phyloP scores from a whole-genome alignment of 1,284 basidiomycete species.

The Leccinum discolor region DNA sequence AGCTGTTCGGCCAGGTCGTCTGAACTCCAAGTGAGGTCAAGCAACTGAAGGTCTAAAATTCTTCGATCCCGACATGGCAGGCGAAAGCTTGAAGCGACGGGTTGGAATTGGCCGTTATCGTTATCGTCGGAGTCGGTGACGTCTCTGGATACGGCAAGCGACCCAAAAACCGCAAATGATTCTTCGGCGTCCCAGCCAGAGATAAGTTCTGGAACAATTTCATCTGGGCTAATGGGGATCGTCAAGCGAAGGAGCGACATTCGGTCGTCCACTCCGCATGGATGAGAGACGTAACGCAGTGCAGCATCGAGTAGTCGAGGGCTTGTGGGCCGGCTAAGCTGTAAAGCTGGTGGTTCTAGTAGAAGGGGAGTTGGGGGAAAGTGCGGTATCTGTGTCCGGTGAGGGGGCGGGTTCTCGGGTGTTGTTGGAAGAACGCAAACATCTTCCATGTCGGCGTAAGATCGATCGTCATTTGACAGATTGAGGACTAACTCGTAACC shows the following conservation, averaged over 20 bases:
- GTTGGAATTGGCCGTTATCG: constrained; percentile 18
- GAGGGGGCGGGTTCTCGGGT: constrained; percentile 5
- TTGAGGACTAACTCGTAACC: constrained; percentile 8
- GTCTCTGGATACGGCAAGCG: constrained; percentile 3
- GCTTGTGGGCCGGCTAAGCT: background rate
- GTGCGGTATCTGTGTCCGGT: background rate
- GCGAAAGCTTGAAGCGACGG: constrained; percentile 8
- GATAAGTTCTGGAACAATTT: constrained; percentile 31
- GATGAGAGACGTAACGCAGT: constrained; percentile 30
- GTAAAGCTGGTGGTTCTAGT: background rate
- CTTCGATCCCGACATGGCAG: background rate
- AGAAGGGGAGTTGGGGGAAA: constrained; percentile 1
- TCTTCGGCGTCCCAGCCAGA: constrained; percentile 33
- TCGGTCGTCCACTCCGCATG: constrained; percentile 42
- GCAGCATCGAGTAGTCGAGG: constrained; percentile 11
- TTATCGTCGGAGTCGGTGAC: background rate
- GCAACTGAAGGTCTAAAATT: background rate
- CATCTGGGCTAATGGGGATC: constrained; percentile 39
- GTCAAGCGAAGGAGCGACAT: constrained; percentile 39
- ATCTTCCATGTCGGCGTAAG: background rate
- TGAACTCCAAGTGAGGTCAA: constrained; percentile 56
- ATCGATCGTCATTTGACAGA: constrained; percentile 11
- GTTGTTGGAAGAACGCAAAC: constrained; percentile 4
- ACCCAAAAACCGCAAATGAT: constrained; percentile 20
- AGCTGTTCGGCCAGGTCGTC: constrained; percentile 65